Percentiles rank a stretch among this genome's conserved stretches.
Evolutionary conservation across 768 basidiomycete genomes (phyloP).

Genomic region (Aureoboletus auriporus): DNA sequence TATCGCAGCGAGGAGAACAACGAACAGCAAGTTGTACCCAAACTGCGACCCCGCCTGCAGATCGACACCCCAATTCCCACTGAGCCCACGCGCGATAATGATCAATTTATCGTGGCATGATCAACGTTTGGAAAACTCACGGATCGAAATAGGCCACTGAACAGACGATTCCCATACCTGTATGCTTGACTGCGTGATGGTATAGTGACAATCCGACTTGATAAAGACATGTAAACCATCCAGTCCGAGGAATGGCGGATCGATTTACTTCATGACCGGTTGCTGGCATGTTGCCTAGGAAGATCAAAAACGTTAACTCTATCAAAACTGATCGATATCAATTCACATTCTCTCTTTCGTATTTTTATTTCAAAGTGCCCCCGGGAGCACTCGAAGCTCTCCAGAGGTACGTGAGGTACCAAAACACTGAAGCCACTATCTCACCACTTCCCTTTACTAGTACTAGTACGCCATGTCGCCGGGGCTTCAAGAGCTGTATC

Average conservation of each 20-base stretch:
- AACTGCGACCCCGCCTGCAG: slow-evolving; percentile 81
- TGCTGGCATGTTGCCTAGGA: slow-evolving; percentile 13
- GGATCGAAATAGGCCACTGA: slow-evolving; percentile 89
- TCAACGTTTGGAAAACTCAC: slow-evolving; percentile 39
- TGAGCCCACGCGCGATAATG: slow-evolving; percentile 17
- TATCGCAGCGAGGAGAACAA: slow-evolving; percentile 78
- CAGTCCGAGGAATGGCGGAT: not conserved
- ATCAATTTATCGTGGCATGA: not conserved
- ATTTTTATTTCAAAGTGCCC: too few species aligned
- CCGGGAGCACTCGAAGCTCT: too few species aligned
- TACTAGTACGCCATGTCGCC: too few species aligned
- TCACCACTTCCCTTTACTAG: too few species aligned
- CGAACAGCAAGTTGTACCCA: slow-evolving; percentile 84
- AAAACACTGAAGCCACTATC: too few species aligned
- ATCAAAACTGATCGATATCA: too few species aligned
- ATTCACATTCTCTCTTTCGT: too few species aligned
- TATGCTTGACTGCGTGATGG: slow-evolving; percentile 59
- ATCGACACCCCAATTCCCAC: slow-evolving; percentile 90
- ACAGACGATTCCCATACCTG: slow-evolving; percentile 83
- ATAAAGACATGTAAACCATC: slow-evolving; percentile 20
- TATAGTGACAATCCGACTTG: slow-evolving; percentile 29
- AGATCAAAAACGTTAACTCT: not conserved
- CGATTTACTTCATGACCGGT: slow-evolving; percentile 3
- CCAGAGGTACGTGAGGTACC: too few species aligned
- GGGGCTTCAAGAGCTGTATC: too few species aligned